A percentile compares a stretch with the other conserved stretches of the same genome.
Evolutionary conservation across 345 rosid species (phyloP).

Genomic region (Linum lewisii): DNA sequence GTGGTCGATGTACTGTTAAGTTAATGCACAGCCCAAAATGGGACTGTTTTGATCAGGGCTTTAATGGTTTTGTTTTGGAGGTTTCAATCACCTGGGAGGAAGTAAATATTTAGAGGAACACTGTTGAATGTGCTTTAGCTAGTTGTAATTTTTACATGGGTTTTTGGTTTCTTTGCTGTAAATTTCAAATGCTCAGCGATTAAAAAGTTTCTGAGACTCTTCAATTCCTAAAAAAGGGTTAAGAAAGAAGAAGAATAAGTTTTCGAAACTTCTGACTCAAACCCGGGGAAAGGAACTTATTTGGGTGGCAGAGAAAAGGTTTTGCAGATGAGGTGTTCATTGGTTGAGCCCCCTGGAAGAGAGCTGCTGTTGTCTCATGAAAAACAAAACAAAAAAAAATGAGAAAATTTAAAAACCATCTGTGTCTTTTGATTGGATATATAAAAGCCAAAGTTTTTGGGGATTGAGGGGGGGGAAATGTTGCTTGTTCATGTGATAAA

Average conservation of each 20-base stretch:
- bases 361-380: constrained; percentile 27
- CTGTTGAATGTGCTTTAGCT: not conserved
- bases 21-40: constrained; percentile 78
- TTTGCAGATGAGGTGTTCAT: constrained; percentile 60
- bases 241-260: not conserved
- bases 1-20: constrained; percentile 42
- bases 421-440: no score
- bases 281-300: constrained; percentile 21
- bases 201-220: constrained; percentile 63
- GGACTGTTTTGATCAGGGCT: constrained; percentile 61
- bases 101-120: not conserved
- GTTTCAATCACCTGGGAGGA: constrained; percentile 42
- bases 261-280: no score
- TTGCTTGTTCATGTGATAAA: no score
- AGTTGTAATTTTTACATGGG: constrained; percentile 32
- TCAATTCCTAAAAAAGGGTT: constrained; percentile 57
- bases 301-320: constrained; percentile 61
- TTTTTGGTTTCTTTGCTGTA: constrained; percentile 49
- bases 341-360: constrained; percentile 37
- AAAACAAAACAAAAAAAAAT: not conserved
- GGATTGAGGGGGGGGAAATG: no score
- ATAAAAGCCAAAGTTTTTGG: no score
- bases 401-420: no score
- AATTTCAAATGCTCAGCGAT: constrained; percentile 70
- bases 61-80: constrained; percentile 54